A percentile compares a stretch with the other conserved stretches of the same genome.
Conservation (phyloP, 495 filamentous ascomycete genomes). For the Talaromyces trachyspermus region DNA sequence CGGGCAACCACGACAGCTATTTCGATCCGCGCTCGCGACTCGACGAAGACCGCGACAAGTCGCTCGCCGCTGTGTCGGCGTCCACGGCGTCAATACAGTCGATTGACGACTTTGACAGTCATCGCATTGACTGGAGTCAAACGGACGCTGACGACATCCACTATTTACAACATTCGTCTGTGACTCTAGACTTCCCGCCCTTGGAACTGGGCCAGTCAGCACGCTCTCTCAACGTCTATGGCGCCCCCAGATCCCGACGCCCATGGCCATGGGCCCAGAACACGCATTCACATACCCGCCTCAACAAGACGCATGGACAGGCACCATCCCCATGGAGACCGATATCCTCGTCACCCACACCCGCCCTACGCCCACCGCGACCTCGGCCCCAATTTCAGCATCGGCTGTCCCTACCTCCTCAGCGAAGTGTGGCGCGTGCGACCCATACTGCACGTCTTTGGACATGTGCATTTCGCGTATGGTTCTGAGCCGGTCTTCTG, state of each 20-base stretch:
- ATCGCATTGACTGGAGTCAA: conserved; percentile 44
- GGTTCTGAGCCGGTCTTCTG: conserved; percentile 63
- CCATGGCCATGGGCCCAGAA: conserved; percentile 44
- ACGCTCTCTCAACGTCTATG: conserved; percentile 49
- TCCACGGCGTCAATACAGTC: conserved; percentile 36
- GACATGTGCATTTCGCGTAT: conserved; percentile 70
- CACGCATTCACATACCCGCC: conserved; percentile 63
- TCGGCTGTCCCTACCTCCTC: conserved; percentile 71
- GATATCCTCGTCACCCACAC: conserved; percentile 86
- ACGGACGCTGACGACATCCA: conserved; percentile 43
- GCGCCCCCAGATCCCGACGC: conserved; percentile 58
- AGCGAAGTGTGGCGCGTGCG: conserved; percentile 71
- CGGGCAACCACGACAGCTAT: conserved; percentile 85
- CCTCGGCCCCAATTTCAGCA: conserved; percentile 41
- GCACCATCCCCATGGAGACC: conserved; percentile 62
- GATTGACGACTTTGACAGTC: conserved; percentile 28
- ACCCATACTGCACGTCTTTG: conserved; percentile 79
- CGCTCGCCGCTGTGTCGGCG: conserved; percentile 28
- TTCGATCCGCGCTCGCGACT: conserved; percentile 54
- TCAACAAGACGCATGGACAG: conserved; percentile 53
- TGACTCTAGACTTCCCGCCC: conserved; percentile 40
- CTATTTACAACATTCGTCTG: conserved; percentile 57
- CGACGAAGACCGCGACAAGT: conserved; percentile 34
- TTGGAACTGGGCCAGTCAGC: conserved; percentile 9
- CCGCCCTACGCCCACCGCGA: conserved; percentile 67